Evolutionary conservation across 2,329 filamentous ascomycete species (phyloP), one percentile per base, ranked within the genome.

Genomic region (Paradendryphiella salina): DNA sequence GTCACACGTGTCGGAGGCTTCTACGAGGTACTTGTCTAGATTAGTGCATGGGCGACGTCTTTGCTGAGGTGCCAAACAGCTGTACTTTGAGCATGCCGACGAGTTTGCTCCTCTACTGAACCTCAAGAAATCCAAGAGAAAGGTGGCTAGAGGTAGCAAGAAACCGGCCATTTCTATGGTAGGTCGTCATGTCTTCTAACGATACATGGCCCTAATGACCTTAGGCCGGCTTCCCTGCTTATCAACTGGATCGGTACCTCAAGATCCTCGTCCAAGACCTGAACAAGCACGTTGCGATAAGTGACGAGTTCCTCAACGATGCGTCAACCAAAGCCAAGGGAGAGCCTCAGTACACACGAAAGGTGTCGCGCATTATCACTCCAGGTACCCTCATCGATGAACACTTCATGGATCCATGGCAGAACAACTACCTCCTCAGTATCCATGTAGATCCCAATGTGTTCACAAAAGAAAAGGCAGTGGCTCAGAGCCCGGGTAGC

Each of bases 351-450:
- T 95, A 94, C 71, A 88, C 95, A 69, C 87, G 94, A 20, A 85
- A 80, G 61, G 90, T 99, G 11, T 84, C 89, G 14, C 86, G 94
- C 50, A 87, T 99, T 61, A 85, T 99, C 66, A 97, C 94, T 0
- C 91, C 94, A 1, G 94, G 94, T 15, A 99, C 94, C 1, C 79
- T 99, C 46, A 96, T 99, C 60, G 94, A 99, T 73, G 94, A 99
- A 75, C 92, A 91, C 64, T 99, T 97, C 72, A 91, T 99, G 79
- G 90, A 97, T 69, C 90, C 91, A 1, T 93, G 89, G 69, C 85
- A 89, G 64, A 96, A 94, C 74, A 97, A 96, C 70, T 99, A 93
- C 71, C 80, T 97, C 28, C 82, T 97, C 70, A 87, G 89, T 31
- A 82, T 97, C 39, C 84, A 95, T 66, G 71, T 88, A 21, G 73